These are phyloP conservation scores for Protomyces arabidopsidicola DNA, from an alignment of 1,139 yeast species.

Conservation along the genomic window DNA sequence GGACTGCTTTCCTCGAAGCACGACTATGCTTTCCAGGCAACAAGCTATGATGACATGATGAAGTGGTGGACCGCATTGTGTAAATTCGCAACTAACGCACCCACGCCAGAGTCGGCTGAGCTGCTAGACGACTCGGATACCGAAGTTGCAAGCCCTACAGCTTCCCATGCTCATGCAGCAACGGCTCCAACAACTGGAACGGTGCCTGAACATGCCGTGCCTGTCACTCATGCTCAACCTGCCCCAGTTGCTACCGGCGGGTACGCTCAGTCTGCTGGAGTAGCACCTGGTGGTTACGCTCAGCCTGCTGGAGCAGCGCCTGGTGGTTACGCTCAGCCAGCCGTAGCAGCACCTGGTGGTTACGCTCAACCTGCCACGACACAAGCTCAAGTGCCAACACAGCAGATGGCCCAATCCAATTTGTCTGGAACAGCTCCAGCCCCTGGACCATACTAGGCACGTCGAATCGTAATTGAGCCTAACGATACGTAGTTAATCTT, in stretches of 20 bases:
- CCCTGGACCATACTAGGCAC: no score
- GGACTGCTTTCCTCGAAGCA: constrained; percentile 41
- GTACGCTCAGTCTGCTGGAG: background rate
- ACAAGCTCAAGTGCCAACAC: background rate
- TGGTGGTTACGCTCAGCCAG: no score
- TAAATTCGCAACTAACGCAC: constrained; percentile 37
- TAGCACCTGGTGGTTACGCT: no score
- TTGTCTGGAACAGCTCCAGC: background rate
- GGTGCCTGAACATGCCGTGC: background rate
- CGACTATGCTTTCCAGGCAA: constrained; percentile 45
- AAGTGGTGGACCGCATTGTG: constrained; percentile 47
- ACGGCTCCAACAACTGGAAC: background rate
- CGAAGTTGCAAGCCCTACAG: constrained; percentile 6
- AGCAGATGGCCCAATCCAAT: background rate
- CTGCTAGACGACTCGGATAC: constrained; percentile 15
- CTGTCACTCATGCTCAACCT: background rate
- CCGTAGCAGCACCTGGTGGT: background rate
- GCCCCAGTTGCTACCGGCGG: background rate
- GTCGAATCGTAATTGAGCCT: no score
- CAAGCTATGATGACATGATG: constrained; percentile 45
- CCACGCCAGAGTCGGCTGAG: constrained; percentile 5
- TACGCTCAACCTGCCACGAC: background rate
- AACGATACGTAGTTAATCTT: no score
- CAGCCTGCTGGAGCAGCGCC: no score
- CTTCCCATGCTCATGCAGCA: background rate